A percentile compares a stretch with the other conserved stretches of the same genome.
These are phyloP conservation scores for Malassezia equina DNA, from an alignment of 1,284 basidiomycete genomes.

Conservation along the genomic window DNA sequence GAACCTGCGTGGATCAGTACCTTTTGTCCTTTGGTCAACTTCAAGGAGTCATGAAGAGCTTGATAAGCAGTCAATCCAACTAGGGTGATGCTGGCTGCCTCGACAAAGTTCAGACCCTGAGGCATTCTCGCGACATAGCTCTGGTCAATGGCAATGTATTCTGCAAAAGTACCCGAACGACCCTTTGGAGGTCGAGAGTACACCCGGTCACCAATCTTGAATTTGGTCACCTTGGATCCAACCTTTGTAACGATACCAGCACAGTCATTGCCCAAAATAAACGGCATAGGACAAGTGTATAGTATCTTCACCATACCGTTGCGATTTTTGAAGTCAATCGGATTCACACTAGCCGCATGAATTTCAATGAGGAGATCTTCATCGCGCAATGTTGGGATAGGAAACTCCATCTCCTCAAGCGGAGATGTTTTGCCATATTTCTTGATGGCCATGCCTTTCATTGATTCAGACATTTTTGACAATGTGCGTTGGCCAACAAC, in stretches of 20 bases:
- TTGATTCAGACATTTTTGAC: background rate
- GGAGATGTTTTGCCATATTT: background rate
- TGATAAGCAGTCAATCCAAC: conserved; percentile 43
- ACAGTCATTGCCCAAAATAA: background rate
- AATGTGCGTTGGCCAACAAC: background rate
- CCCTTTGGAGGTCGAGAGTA: background rate
- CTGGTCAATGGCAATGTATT: conserved; percentile 15
- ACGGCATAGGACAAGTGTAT: background rate
- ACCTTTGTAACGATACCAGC: background rate
- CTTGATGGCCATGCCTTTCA: background rate
- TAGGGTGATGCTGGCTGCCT: conserved; percentile 53
- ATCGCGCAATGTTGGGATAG: background rate
- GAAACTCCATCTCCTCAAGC: conserved; percentile 1
- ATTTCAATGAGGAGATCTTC: background rate
- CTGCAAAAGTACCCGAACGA: background rate
- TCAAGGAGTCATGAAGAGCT: conserved; percentile 29
- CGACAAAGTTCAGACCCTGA: conserved; percentile 58
- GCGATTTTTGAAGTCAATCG: background rate
- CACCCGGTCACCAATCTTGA: background rate
- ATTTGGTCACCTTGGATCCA: background rate
- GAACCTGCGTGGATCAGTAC: conserved; percentile 41
- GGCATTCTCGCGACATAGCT: conserved; percentile 58
- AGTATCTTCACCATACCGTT: background rate
- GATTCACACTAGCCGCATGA: conserved; percentile 1
- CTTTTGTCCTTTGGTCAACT: conserved; percentile 31